phyloP scores from a whole-genome alignment of 78 protist genomes.

The Dictyostelium capitatum region DNA sequence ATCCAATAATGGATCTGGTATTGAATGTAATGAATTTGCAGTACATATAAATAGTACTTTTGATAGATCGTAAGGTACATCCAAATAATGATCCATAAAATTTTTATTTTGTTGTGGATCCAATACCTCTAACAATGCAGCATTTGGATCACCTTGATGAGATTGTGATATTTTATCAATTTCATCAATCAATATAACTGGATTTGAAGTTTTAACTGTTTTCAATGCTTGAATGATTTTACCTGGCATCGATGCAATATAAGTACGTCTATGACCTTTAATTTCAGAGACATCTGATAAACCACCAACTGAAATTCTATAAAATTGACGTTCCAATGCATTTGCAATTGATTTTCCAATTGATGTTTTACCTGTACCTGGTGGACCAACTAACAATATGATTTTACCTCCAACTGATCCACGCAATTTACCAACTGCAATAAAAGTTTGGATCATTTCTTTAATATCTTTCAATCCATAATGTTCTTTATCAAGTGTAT shows the following conservation, averaged over 20 bases:
- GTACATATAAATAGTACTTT: constrained; percentile 96
- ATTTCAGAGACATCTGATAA: constrained; percentile 95
- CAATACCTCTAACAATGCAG: constrained; percentile 96
- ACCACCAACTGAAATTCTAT: constrained; percentile 97
- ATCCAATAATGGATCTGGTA: constrained; percentile 95
- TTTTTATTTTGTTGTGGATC: constrained; percentile 97
- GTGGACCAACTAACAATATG: constrained; percentile 97
- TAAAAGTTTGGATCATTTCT: constrained; percentile 95
- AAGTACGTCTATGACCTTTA: constrained; percentile 97
- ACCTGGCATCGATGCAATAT: constrained; percentile 98
- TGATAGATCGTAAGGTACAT: constrained; percentile 79
- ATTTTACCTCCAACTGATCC: constrained; percentile 94
- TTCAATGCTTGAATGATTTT: constrained; percentile 96
- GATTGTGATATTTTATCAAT: constrained; percentile 89
- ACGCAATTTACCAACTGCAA: constrained; percentile 91
- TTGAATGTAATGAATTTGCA: constrained; percentile 91
- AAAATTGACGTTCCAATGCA: constrained; percentile 88
- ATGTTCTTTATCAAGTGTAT: constrained; percentile 88
- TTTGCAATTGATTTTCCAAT: constrained; percentile 94
- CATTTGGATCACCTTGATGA: constrained; percentile 93
- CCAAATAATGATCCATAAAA: constrained; percentile 96
- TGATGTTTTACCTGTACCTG: constrained; percentile 95
- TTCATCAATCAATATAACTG: constrained; percentile 98
- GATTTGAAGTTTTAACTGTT: constrained; percentile 86
- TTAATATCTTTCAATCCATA: constrained; percentile 95